phyloP scores from a whole-genome alignment of 306 rosid genomes.

The Prunus kanzakura region DNA sequence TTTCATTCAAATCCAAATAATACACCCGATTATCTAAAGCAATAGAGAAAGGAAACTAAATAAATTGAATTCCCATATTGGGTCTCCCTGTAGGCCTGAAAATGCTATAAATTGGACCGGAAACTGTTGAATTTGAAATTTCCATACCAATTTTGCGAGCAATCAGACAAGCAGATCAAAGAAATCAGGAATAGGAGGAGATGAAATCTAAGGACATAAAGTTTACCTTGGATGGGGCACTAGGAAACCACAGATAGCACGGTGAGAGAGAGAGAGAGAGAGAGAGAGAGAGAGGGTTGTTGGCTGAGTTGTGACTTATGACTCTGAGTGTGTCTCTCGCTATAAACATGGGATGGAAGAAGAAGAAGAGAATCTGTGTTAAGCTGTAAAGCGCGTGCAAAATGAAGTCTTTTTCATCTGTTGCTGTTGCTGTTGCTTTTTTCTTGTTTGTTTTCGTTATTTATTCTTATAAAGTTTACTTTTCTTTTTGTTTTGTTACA shows the following conservation, averaged over 20 bases:
- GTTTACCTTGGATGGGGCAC: conserved; percentile 8
- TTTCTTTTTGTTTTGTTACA: not conserved
- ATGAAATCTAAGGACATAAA: not conserved
- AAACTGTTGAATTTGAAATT: not conserved
- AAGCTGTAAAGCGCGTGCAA: conserved; percentile 28
- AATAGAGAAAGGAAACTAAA: not conserved
- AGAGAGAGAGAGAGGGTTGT: too few relatives aligned
- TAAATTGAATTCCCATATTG: not conserved
- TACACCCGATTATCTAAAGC: conserved; percentile 5
- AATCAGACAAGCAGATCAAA: not conserved
- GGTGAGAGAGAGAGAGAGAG: not conserved
- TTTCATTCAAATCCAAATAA: not conserved
- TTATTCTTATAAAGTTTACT: not conserved
- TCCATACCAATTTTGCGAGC: not conserved
- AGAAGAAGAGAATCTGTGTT: conserved; percentile 2
- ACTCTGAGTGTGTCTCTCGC: not conserved
- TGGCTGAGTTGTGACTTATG: conserved; percentile 6
- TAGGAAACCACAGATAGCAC: not conserved
- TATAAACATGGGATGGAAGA: not conserved
- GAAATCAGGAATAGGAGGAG: not conserved
- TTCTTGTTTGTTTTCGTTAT: not conserved
- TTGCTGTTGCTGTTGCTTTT: not conserved
- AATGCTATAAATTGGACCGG: not conserved
- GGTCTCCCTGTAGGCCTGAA: not conserved
- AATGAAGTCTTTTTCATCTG: not conserved